A percentile compares a stretch with the other conserved stretches of the same genome.
Evolutionary conservation across 805 yeast species (phyloP).

Genomic region (Starmera caribaea): DNA sequence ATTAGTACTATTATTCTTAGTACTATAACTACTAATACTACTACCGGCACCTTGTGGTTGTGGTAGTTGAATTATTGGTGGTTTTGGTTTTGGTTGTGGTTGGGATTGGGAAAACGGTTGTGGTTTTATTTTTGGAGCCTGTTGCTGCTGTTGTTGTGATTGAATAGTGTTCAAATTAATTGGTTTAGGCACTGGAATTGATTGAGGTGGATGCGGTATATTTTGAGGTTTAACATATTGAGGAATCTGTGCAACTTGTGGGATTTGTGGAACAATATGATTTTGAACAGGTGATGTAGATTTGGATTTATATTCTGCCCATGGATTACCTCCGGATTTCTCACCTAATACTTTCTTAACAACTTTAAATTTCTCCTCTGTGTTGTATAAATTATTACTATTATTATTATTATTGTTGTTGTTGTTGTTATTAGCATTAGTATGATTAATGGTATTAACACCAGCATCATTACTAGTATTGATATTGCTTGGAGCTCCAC

Average conservation of each 20-base stretch:
- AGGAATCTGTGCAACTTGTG: not conserved
- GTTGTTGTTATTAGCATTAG: too few relatives aligned
- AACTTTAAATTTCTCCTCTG: constrained; percentile 12
- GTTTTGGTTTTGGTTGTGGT: not conserved
- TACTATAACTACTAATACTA: not conserved
- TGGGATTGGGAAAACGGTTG: not conserved
- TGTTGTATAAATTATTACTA: constrained; percentile 11
- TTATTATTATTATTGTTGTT: too few relatives aligned
- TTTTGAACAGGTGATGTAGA: not conserved
- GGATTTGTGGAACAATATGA: too few relatives aligned
- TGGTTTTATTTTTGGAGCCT: not conserved
- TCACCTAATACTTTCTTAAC: constrained; percentile 7
- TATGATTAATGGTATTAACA: too few relatives aligned
- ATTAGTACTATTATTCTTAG: not conserved
- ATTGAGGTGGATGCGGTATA: too few relatives aligned
- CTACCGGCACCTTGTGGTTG: not conserved
- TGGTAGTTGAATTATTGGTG: not conserved
- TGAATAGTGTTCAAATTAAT: not conserved
- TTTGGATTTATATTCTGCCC: constrained; percentile 7
- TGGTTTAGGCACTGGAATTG: too few relatives aligned
- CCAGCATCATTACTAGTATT: too few relatives aligned
- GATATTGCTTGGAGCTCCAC: too few relatives aligned
- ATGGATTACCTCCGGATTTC: constrained; percentile 14
- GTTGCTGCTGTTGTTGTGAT: not conserved
- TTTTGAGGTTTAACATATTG: not conserved